phyloP scores from a whole-genome alignment of 108 stramenopile species.

The Cyclotella cryptica region DNA sequence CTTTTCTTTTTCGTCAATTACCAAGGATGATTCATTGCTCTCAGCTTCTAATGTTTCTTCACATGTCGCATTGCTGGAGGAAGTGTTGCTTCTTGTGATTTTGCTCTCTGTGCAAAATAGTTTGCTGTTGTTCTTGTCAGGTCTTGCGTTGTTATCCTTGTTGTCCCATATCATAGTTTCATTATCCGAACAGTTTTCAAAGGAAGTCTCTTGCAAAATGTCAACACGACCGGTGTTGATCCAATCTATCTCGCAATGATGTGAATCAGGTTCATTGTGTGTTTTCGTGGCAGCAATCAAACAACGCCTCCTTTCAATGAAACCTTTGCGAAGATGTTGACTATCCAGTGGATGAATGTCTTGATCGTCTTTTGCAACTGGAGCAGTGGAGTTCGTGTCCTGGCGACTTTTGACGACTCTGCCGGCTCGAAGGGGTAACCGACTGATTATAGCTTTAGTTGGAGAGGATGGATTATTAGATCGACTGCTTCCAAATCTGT shows the following conservation, averaged over 20 bases:
- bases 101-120: no score
- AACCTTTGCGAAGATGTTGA: not conserved
- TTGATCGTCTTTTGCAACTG: no score
- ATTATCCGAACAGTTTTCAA: no score
- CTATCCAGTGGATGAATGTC: no score
- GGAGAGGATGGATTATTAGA: not conserved
- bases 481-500: not conserved
- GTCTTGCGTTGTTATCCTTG: no score
- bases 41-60: not conserved
- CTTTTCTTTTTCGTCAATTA: not conserved
- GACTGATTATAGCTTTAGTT: not conserved
- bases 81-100: no score
- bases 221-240: not conserved
- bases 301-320: not conserved
- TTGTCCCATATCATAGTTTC: no score
- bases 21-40: not conserved
- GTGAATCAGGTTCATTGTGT: not conserved
- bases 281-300: constrained; percentile 1
- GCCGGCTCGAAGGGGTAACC: not conserved
- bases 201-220: not conserved
- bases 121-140: no score
- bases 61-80: not conserved
- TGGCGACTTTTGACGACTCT: not conserved
- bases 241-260: not conserved
- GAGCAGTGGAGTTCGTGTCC: no score